A percentile compares a stretch with the other conserved stretches of the same genome.
phyloP scores from a whole-genome alignment of 2,329 filamentous ascomycete genomes.

The Botrytis deweyae region DNA sequence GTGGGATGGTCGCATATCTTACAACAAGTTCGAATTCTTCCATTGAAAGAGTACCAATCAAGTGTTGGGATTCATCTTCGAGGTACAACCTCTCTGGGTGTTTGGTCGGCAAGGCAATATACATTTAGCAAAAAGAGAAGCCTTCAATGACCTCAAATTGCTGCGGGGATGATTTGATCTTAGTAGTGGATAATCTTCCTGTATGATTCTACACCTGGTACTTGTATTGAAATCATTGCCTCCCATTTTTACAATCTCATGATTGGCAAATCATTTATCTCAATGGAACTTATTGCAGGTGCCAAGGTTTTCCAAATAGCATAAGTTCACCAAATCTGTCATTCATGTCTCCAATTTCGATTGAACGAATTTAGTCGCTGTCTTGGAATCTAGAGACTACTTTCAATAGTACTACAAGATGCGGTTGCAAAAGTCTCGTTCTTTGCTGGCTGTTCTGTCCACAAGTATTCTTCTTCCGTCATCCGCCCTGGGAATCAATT shows the following conservation, averaged over 20 bases:
- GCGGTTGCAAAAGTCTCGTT: background rate
- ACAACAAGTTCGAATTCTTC: background rate
- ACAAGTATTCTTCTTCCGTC: background rate
- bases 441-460: background rate
- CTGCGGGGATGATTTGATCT: background rate
- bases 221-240: background rate
- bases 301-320: background rate
- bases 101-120: background rate
- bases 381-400: background rate
- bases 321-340: background rate
- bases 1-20: background rate
- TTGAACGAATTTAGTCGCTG: background rate
- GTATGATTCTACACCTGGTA: background rate
- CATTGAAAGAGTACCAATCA: background rate
- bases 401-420: background rate
- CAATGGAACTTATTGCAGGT: background rate
- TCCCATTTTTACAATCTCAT: background rate
- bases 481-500: slow-evolving; percentile 1
- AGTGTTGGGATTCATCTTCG: too few species aligned
- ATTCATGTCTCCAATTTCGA: background rate
- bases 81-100: background rate
- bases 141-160: background rate
- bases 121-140: background rate
- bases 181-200: slow-evolving; percentile 2
- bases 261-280: background rate